These are phyloP conservation scores for Aspergillus sp. DNA, from an alignment of 2,329 filamentous ascomycete species.

Conservation along the genomic window DNA sequence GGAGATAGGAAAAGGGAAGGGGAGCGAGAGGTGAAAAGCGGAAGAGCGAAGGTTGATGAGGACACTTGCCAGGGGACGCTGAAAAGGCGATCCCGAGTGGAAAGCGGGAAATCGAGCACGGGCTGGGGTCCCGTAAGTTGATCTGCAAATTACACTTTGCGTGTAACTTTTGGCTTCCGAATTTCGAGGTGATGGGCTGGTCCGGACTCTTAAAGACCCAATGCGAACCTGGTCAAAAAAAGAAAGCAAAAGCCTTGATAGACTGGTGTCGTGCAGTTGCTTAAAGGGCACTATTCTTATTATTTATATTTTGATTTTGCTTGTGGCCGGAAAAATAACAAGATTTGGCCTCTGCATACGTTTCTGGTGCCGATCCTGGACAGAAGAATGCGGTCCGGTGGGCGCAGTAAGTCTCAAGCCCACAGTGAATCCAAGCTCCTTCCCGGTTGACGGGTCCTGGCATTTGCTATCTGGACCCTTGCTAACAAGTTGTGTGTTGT, in stretches of 20 bases:
- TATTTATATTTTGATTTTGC: slow-evolving; percentile 7
- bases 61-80: slow-evolving; percentile 24
- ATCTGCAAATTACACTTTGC: slow-evolving; percentile 27
- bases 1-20: slow-evolving; percentile 13
- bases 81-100: slow-evolving; percentile 25
- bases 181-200: slow-evolving; percentile 7
- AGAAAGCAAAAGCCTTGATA: background rate
- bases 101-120: slow-evolving; percentile 29
- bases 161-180: slow-evolving; percentile 15
- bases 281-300: slow-evolving; percentile 13
- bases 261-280: slow-evolving; percentile 8
- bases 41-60: slow-evolving; percentile 20
- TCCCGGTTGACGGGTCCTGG: background rate
- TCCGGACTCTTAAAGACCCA: background rate
- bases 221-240: slow-evolving; percentile 1
- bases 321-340: background rate
- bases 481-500: background rate
- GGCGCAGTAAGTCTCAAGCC: background rate
- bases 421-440: background rate
- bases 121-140: slow-evolving; percentile 24
- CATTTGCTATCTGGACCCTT: slow-evolving; percentile 11
- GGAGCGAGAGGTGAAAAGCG: slow-evolving; percentile 16
- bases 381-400: background rate
- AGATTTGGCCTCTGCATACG: slow-evolving; percentile 8
- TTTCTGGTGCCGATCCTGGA: slow-evolving; percentile 18